Percentiles rank a stretch among this genome's conserved stretches.
Evolutionary conservation across 148 eudicot species (phyloP).

Genomic region (Gaultheria prostrata): DNA sequence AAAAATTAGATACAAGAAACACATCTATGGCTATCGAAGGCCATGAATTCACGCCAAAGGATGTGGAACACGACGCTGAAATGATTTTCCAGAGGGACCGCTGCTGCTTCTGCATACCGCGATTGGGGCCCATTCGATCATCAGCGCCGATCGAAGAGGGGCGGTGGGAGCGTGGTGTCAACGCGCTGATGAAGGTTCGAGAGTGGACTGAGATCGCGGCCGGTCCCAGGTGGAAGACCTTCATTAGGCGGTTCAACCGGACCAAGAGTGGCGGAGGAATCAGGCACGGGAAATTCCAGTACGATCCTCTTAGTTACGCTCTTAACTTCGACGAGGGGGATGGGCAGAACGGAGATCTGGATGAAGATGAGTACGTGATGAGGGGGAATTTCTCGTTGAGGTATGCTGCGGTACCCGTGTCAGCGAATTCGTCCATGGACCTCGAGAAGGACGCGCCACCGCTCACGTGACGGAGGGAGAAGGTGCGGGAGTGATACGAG

Average conservation of each 20-base stretch:
- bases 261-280: slow-evolving; percentile 17
- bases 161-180: slow-evolving; percentile 46
- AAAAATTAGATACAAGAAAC: not conserved
- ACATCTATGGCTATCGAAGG: not conserved
- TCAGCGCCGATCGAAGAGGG: slow-evolving; percentile 8
- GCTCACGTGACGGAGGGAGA: not conserved
- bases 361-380: slow-evolving; percentile 32
- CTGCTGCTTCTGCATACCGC: slow-evolving; percentile 27
- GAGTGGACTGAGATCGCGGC: slow-evolving; percentile 84
- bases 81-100: slow-evolving; percentile 9
- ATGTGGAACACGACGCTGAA: not conserved
- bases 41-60: not conserved
- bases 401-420: slow-evolving; percentile 27
- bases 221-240: slow-evolving; percentile 85
- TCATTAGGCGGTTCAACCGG: slow-evolving; percentile 63
- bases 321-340: slow-evolving; percentile 74
- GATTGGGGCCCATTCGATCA: slow-evolving; percentile 8
- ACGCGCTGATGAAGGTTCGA: slow-evolving; percentile 54
- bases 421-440: slow-evolving; percentile 25
- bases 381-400: slow-evolving; percentile 35
- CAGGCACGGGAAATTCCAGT: slow-evolving; percentile 43
- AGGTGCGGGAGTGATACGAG: too few relatives aligned
- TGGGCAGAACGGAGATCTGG: slow-evolving; percentile 33
- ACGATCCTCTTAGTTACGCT: slow-evolving; percentile 72
- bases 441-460: slow-evolving; percentile 26